Base-by-base conservation (phyloP, 352 stramenopile genomes). In the Phytophthora boehmeriae region DNA sequence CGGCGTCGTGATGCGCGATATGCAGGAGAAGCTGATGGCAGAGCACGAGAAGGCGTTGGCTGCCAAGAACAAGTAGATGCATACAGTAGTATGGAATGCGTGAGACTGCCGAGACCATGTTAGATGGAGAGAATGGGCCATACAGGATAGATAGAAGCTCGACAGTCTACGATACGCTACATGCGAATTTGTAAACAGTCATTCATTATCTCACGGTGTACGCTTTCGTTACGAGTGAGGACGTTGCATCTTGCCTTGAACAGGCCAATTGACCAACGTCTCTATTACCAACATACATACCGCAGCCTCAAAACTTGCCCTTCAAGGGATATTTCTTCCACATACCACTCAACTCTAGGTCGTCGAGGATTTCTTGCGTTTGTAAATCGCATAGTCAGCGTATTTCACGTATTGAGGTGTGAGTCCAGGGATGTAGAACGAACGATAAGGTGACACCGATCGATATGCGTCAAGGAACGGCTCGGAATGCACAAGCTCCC, bases 11-110 rank as follows among this genome's bases (percentile, higher is more conserved):
- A 88, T 91, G 55, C 84, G 84, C 63, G 93, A 98, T 73, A 78
- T 92, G 45, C 95, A 98, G 82, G 92, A 98, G 57, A 96, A 98
- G 59, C 83, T 99, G 51, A 83, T 98, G 71, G 87, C 86, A 30
- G 96, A 98, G 70, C 97, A 98, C 80, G 84, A 93, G 59, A 93
- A 97, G 76, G 81, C 92, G 47, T 76, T 80, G 30, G 78, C 80
- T 14, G 78, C 74, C 64, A 94, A 94, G 75, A 83, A 90, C 83
- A 92, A 92, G 68, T 89, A 79, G 50, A 27, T 48, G 28, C 50
- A 17, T 20, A 13, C 34, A 39, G 34, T 39, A 17, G 8, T 14
- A 32, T 16, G 19, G 28, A 43, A n/a, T 30, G 35, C 34, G 14
- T 56, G 30, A 10, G 22, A 27, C 36, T 57, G 28, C 34, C 14